Evolutionary conservation across 2,329 filamentous ascomycete genomes (phyloP), one percentile per base, ranked within the genome.

Genomic region (Fusarium odoratissimum): DNA sequence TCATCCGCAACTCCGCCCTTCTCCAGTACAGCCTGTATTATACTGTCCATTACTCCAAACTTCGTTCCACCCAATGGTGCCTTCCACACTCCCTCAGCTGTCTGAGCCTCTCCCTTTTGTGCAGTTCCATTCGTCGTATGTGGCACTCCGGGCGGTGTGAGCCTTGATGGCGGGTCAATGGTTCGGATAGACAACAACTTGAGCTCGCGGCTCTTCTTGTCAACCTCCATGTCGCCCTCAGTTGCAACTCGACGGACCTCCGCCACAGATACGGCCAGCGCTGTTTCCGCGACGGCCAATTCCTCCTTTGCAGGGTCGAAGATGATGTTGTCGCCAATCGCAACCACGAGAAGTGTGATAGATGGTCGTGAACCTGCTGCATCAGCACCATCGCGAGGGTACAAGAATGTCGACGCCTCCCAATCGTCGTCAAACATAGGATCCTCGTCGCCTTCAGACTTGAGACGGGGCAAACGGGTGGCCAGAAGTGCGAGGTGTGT

Each of bases 351-450:
- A 25, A 99, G 88, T 7, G 95, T 98, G 62, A 99, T 89, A 1
- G 96, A 95, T 8, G 96, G 96, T 54, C 91, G 89, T 16, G 85
- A 80, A 0, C 77, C 76, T 4, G 73, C 75, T 23, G 79, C 75
- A 28, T 76, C 70, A 8, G 75, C 77, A 38, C 75, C 77, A 19
- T 82, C 79, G 66, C 87, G 87, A 3, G 91, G 88, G 83, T 97
- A 99, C 35, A 99, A 85, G 64, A 91, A 91, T 23, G 90, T 87
- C 2, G 95, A 91, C 21, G 92, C 93, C 72, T 93, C 94, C 96
- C 96, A 99, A 84, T 99, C 96, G 83, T 99, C 96, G 84, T 98
- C 93, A 83, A 99, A 99, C 80, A 98, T 91, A 17, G 96, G 96
- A 77, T 99, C 96, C 84, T 99, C 96, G 83, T 98, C 95, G 64